These are phyloP conservation scores for Fomitopsis pinicola DNA, from an alignment of 1,284 basidiomycete species.

Conservation along the genomic window DNA sequence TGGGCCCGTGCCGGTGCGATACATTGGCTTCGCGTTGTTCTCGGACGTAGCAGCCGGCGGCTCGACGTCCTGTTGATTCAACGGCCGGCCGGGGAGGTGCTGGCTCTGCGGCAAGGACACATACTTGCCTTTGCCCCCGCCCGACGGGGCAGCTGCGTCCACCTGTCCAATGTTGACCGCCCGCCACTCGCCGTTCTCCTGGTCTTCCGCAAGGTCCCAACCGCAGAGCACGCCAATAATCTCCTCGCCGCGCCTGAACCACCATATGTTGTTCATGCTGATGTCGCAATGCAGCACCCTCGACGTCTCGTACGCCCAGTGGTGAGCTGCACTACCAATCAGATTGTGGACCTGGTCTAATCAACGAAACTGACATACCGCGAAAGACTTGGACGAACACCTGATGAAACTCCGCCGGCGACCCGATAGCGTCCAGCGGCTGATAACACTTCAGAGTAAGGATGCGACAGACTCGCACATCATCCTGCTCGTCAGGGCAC, in stretches of 20 bases:
- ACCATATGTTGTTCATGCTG: constrained; percentile 25
- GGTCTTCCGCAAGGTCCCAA: constrained; percentile 15
- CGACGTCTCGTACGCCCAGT: constrained; percentile 4
- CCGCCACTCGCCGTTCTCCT: neutral
- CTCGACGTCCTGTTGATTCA: too few relatives aligned
- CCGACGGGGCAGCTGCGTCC: neutral
- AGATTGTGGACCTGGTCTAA: neutral
- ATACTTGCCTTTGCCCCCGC: neutral
- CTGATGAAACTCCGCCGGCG: neutral
- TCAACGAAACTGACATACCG: neutral
- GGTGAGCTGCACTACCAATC: constrained; percentile 1
- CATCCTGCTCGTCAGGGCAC: neutral
- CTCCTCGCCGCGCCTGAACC: constrained; percentile 3
- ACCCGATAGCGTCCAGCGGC: neutral
- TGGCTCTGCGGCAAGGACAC: too few relatives aligned
- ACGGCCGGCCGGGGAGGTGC: too few relatives aligned
- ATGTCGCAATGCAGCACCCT: constrained; percentile 23
- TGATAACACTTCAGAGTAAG: neutral
- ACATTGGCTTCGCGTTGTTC: neutral
- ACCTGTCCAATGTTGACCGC: neutral
- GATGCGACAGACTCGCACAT: neutral
- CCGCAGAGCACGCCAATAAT: constrained; percentile 23
- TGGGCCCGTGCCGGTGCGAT: constrained; percentile 23
- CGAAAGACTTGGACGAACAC: neutral
- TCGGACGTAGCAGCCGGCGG: too few relatives aligned